These are phyloP conservation scores for Paraleonurus japonicus DNA, from an alignment of 257 asterid genomes.

Conservation along the genomic window DNA sequence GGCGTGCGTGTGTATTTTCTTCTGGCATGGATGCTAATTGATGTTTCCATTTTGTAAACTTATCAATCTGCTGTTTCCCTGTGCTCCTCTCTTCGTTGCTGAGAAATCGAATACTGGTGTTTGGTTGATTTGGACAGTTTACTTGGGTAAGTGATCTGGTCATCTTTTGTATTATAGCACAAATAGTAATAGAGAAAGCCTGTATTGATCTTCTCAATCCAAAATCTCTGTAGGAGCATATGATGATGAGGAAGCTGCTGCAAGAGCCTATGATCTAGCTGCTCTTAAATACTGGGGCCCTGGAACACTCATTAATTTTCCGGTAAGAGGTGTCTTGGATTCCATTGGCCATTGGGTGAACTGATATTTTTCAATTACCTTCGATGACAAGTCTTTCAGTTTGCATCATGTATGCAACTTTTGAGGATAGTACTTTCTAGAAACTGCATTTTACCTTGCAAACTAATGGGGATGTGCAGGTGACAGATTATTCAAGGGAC, in stretches of 20 bases:
- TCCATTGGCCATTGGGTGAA: not conserved
- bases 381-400: not conserved
- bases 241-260: slow-evolving; percentile 99
- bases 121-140: slow-evolving; percentile 59
- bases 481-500: slow-evolving; percentile 90
- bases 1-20: not conserved
- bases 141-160: slow-evolving; percentile 75
- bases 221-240: slow-evolving; percentile 69
- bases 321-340: slow-evolving; percentile 51
- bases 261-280: slow-evolving; percentile 98
- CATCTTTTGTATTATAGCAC: slow-evolving; percentile 20
- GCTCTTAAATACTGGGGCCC: slow-evolving; percentile 99
- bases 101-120: slow-evolving; percentile 38
- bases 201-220: slow-evolving; percentile 25
- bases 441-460: slow-evolving; percentile 10
- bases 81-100: slow-evolving; percentile 26
- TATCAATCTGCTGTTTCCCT: slow-evolving; percentile 33
- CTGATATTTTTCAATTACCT: slow-evolving; percentile 15
- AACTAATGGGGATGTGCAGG: slow-evolving; percentile 48
- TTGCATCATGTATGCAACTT: not conserved
- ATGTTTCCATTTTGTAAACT: slow-evolving; percentile 29
- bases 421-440: not conserved
- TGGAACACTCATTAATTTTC: slow-evolving; percentile 95
- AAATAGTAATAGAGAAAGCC: not conserved
- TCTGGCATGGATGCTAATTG: slow-evolving; percentile 7